phyloP scores from a whole-genome alignment of 768 basidiomycete species.

The Podaxis carcinomalis region DNA sequence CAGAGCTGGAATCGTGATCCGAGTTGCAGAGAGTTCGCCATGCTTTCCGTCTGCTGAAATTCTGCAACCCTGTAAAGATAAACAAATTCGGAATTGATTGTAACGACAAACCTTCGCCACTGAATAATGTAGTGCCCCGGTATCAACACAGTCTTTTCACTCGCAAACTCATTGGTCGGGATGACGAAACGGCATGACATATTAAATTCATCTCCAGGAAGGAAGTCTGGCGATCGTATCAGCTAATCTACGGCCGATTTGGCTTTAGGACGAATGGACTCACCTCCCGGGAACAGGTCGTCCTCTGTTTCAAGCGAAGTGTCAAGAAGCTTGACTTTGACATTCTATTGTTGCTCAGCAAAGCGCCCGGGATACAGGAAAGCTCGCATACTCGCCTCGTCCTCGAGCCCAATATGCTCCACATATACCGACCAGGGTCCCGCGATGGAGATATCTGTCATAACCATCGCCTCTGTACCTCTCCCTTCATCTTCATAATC shows the following conservation, averaged over 20 bases:
- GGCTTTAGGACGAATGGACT: conserved; percentile 13
- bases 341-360: conserved; percentile 30
- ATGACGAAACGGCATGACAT: conserved; percentile 46
- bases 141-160: conserved; percentile 32
- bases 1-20: conserved; percentile 57
- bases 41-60: conserved; percentile 38
- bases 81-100: background rate
- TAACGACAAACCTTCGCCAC: conserved; percentile 55
- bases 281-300: conserved; percentile 45
- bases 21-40: conserved; percentile 44
- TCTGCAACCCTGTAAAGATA: conserved; percentile 27
- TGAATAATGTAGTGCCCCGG: conserved; percentile 57
- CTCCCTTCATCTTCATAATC: conserved; percentile 47
- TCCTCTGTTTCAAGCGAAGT: conserved; percentile 46
- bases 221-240: conserved; percentile 41
- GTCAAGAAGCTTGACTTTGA: conserved; percentile 42
- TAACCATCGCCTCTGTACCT: conserved; percentile 56
- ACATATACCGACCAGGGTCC: conserved; percentile 58
- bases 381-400: conserved; percentile 35
- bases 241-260: background rate
- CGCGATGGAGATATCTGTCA: conserved; percentile 43
- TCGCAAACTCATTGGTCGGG: conserved; percentile 32
- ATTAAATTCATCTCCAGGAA: conserved; percentile 61
- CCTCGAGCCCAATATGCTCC: conserved; percentile 40
- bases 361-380: background rate